Percentiles rank a stretch among this genome's conserved stretches.
These are phyloP conservation scores for Periconia sp. DNA, from an alignment of 2,329 filamentous ascomycete species.

Conservation along the genomic window DNA sequence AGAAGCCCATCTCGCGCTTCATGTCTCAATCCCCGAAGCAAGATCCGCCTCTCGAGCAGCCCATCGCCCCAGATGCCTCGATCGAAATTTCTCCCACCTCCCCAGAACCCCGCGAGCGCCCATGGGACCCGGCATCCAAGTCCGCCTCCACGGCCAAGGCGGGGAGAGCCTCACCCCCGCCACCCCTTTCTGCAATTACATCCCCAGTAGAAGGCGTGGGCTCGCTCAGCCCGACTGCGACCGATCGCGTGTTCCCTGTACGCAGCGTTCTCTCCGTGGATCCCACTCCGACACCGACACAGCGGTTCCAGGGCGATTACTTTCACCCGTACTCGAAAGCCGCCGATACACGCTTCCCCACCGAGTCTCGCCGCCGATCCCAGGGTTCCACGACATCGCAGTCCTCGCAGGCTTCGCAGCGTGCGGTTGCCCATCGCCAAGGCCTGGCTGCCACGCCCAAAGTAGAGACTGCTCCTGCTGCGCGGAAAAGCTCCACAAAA, in stretches of 20 bases:
- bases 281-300: slow-evolving; percentile 52
- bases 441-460: slow-evolving; percentile 6
- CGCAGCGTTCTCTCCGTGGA: slow-evolving; percentile 78
- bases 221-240: slow-evolving; percentile 47
- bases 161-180: slow-evolving; percentile 10
- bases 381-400: slow-evolving; percentile 37
- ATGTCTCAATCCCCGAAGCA: slow-evolving; percentile 36
- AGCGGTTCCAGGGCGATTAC: slow-evolving; percentile 40
- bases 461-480: slow-evolving; percentile 12
- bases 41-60: slow-evolving; percentile 15
- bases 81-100: slow-evolving; percentile 17
- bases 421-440: slow-evolving; percentile 11
- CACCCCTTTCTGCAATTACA: slow-evolving; percentile 14
- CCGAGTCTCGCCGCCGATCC: slow-evolving; percentile 32
- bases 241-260: slow-evolving; percentile 78
- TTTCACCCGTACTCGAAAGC: slow-evolving; percentile 40
- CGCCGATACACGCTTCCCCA: slow-evolving; percentile 28
- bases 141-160: no score
- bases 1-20: slow-evolving; percentile 12
- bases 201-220: slow-evolving; percentile 29
- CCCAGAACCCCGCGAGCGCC: slow-evolving; percentile 11
- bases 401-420: slow-evolving; percentile 31
- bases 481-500: slow-evolving; percentile 8
- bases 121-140: no score
- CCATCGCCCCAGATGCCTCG: slow-evolving; percentile 8